Conservation (phyloP, 352 stramenopile genomes). For the Globisporangium takayamanum region DNA sequence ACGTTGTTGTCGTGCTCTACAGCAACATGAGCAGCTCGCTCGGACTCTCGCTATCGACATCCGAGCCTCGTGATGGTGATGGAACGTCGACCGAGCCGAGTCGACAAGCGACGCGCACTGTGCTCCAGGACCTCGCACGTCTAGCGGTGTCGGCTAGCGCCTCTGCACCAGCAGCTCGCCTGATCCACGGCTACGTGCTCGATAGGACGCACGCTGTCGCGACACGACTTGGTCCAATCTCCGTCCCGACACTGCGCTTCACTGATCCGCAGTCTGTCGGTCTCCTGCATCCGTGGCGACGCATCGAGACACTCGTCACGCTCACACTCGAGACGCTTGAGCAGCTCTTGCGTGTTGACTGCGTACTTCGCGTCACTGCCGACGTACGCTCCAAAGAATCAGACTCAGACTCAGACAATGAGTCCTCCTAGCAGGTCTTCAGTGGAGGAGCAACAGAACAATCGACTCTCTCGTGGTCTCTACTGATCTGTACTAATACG, state of each 20-base stretch:
- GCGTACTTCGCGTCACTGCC: slow-evolving; percentile 17
- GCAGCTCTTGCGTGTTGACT: slow-evolving; percentile 51
- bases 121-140: slow-evolving; percentile 20
- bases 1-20: slow-evolving; percentile 25
- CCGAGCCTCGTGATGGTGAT: neutral
- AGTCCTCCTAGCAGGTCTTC: neutral
- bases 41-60: neutral
- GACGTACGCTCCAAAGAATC: slow-evolving; percentile 4
- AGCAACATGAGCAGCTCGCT: slow-evolving; percentile 18
- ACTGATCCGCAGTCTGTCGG: slow-evolving; percentile 25
- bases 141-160: slow-evolving; percentile 3
- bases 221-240: slow-evolving; percentile 25
- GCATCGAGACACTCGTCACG: slow-evolving; percentile 42
- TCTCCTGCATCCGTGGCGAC: slow-evolving; percentile 48
- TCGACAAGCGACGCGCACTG: slow-evolving; percentile 16
- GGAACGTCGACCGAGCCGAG: slow-evolving; percentile 1
- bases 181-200: slow-evolving; percentile 18
- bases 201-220: slow-evolving; percentile 23
- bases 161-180: neutral
- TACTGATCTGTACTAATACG: too few species aligned
- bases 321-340: slow-evolving; percentile 45
- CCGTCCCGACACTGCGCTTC: slow-evolving; percentile 29
- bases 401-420: slow-evolving; percentile 1
- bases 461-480: too few species aligned
- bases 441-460: too few species aligned